Percentiles rank a stretch among this genome's conserved stretches.
phyloP scores from a whole-genome alignment of 306 rosid genomes.

The Quercus dentata region DNA sequence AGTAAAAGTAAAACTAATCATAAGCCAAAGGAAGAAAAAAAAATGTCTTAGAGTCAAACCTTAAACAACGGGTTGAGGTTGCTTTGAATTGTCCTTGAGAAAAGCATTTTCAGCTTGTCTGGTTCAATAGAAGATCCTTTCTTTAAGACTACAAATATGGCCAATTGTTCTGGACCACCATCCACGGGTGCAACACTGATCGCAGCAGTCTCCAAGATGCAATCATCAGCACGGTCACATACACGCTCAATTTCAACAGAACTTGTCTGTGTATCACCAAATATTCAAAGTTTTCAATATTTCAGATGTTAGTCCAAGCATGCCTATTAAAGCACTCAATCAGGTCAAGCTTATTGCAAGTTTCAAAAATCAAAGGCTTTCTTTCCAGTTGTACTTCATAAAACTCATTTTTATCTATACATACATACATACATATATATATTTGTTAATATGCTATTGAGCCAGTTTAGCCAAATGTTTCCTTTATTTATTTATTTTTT shows the following conservation, averaged over 20 bases:
- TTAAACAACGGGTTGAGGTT: constrained; percentile 82
- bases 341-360: background rate
- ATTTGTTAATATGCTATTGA: no score
- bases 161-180: constrained; percentile 77
- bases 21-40: background rate
- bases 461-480: no score
- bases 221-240: constrained; percentile 63
- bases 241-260: constrained; percentile 74
- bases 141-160: constrained; percentile 58
- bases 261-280: constrained; percentile 46
- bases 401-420: no score
- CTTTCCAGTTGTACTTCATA: background rate
- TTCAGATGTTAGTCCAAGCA: constrained; percentile 8
- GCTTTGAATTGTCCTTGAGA: constrained; percentile 69
- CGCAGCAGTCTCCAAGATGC: constrained; percentile 73
- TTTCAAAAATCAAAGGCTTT: background rate
- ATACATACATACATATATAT: no score
- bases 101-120: constrained; percentile 41
- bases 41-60: constrained; percentile 32
- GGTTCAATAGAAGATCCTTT: constrained; percentile 42
- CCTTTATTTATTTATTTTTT: no score
- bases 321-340: background rate
- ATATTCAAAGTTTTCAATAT: constrained; percentile 12
- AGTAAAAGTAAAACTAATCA: background rate
- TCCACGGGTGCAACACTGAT: constrained; percentile 46